Evolutionary conservation across 345 rosid species (phyloP), one percentile per base, ranked within the genome.

Genomic region (Aurinia saxatilis): DNA sequence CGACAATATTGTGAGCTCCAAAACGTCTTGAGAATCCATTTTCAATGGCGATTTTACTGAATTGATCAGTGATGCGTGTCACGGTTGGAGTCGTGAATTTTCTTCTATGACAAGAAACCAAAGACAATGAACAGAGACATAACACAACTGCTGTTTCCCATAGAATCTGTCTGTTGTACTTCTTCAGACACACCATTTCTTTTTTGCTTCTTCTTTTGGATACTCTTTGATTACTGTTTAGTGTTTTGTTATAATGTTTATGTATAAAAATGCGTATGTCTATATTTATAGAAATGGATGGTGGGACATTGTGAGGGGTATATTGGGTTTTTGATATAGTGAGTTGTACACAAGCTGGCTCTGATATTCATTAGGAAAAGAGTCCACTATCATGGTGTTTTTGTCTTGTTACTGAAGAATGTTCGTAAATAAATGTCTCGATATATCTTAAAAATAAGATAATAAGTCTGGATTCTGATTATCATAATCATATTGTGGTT

Each of bases 61-160:
- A 88, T 3, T 78, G 72, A 77, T 84, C 84, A 0, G 98, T 91
- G 33, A 88, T 23, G 8, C 77, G 90, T 6, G 78, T 61, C 30
- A 86, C 92, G 33, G 19, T 68, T 1, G 96, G 96, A 41, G 81
- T 75, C 0, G 80, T 72, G 73, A 79, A 86, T 12, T 10, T 78
- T 49, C 84, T 82, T 73, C 49, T 75, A 30, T 79, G 92, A 44
- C 92, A 74, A 70, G 81, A 79, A 71, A 80, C 92, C 38, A 52
- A 46, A 36, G 62, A 34, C n/a, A 42, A 10, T 23, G 80, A 58
- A 74, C 78, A 80, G 33, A 79, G 69, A 36, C 80, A 61, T 1
- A 78, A 60, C 49, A 84, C 49, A 59, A 29, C 12, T 14, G 45
- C 19, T 46, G 63, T 69, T 69, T 53, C 38, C 35, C 63, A 61